Conservation (phyloP, 768 basidiomycete species). For the Coprinopsis sp. region DNA sequence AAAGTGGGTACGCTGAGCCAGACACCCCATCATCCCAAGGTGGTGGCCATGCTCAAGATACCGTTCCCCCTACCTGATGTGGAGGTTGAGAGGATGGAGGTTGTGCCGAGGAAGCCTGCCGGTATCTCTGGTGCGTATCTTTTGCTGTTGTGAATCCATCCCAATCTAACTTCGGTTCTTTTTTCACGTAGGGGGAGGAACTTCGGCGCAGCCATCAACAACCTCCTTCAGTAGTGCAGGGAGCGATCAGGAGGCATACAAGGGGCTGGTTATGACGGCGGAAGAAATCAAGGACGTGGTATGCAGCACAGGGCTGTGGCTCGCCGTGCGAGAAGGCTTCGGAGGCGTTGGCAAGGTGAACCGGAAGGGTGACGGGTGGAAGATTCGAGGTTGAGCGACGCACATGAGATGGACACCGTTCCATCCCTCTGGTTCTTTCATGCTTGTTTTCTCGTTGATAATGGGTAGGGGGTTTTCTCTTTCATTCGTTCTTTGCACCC, state of each 20-base stretch:
- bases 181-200: conserved; percentile 21
- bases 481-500: no score
- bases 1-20: conserved; percentile 85
- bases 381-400: conserved; percentile 57
- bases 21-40: conserved; percentile 94
- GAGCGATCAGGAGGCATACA: conserved; percentile 20
- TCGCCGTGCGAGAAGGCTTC: conserved; percentile 89
- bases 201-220: conserved; percentile 1
- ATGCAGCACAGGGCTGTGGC: conserved; percentile 83
- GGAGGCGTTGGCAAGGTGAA: conserved; percentile 80
- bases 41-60: conserved; percentile 86
- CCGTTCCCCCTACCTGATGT: conserved; percentile 87
- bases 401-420: no score
- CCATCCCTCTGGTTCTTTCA: no score
- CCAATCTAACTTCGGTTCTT: no score
- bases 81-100: conserved; percentile 55
- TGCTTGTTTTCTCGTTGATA: no score
- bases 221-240: conserved; percentile 15
- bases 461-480: no score
- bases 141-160: no score
- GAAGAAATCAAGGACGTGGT: conserved; percentile 95
- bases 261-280: conserved; percentile 64
- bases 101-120: conserved; percentile 50
- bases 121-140: no score
- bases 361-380: conserved; percentile 77